phyloP scores from a whole-genome alignment of 305 asterid genomes.

The Solanum hybrid region DNA sequence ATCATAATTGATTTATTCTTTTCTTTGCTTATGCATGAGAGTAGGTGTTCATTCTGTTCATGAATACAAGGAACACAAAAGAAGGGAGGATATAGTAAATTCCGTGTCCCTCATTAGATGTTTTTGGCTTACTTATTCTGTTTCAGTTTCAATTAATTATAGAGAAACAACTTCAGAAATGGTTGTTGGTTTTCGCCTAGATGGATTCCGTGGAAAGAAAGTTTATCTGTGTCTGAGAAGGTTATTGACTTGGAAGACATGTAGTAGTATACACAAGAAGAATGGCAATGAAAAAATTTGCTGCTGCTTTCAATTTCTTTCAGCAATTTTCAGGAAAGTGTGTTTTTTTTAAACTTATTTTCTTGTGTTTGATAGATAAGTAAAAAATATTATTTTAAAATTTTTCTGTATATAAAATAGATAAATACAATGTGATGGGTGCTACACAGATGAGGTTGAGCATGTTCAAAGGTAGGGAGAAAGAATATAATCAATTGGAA shows the following conservation, averaged over 20 bases:
- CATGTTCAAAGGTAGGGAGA: neutral
- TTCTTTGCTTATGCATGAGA: neutral
- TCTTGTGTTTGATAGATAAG: neutral
- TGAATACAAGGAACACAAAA: neutral
- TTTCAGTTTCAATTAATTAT: neutral
- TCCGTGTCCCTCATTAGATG: neutral
- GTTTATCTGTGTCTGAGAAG: neutral
- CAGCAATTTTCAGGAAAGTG: neutral
- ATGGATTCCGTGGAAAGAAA: neutral
- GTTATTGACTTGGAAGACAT: neutral
- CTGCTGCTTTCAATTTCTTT: neutral
- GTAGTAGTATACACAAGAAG: neutral
- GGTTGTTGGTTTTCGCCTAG: neutral
- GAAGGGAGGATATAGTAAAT: neutral
- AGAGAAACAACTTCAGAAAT: neutral
- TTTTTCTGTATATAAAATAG: neutral
- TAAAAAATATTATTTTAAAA: neutral
- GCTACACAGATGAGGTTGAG: neutral
- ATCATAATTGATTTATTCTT: conserved; percentile 2
- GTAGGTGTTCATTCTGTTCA: neutral
- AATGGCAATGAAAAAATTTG: neutral
- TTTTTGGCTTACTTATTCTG: neutral
- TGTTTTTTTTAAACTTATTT: neutral
- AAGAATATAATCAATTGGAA: neutral
- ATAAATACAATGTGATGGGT: neutral